Evolutionary conservation across 495 filamentous ascomycete genomes (phyloP), one percentile per base, ranked within the genome.

Genomic region (Tirmania nivea): DNA sequence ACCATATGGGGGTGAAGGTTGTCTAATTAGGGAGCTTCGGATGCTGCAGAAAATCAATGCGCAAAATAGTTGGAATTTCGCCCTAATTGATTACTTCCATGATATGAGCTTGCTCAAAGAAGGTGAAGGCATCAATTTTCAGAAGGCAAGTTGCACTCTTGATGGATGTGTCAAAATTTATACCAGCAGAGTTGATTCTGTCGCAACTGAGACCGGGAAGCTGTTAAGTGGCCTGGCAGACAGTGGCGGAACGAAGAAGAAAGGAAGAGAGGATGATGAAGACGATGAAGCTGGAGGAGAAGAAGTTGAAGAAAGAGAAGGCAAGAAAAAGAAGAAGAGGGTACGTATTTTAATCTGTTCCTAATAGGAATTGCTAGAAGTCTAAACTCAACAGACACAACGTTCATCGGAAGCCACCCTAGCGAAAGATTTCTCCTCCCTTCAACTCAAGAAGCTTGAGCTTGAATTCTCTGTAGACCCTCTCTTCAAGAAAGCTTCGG

Each of bases 121-220:
- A 63, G 90, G 90, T 36, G 88, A 99, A 54, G 80, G 86, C 11
- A 89, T 99, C 64, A 96, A 99, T 64, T 99, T 99, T 63, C 92
- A 96, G 63, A 92, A 93, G 64, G 90, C 90, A 34, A 95, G 88
- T 70, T 96, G 89, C 67, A 99, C 90, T 10, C 73, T 99, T 20
- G 90, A 99, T 68, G 90, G 90, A 14, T 99, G 90, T 64, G 88
- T 99, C 57, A 99, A 99, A 71, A 96, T 99, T 62, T 99, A 99
- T 65, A 99, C 90, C 10, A 94, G 85, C 68, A 75, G 90, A 71
- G 88, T 99, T 21, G 90, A 99, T 69, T 95, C 90, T 63, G 92
- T 99, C 48, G 90, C 92, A 19, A 94, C 86, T 2, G 90, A 99
- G 67, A 99, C 90, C 0, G 88, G 88, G 20, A 94, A 94, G 67